Evolutionary conservation across 495 filamentous ascomycete species (phyloP), one percentile per base, ranked within the genome.

Genomic region (Penicillium lividum): DNA sequence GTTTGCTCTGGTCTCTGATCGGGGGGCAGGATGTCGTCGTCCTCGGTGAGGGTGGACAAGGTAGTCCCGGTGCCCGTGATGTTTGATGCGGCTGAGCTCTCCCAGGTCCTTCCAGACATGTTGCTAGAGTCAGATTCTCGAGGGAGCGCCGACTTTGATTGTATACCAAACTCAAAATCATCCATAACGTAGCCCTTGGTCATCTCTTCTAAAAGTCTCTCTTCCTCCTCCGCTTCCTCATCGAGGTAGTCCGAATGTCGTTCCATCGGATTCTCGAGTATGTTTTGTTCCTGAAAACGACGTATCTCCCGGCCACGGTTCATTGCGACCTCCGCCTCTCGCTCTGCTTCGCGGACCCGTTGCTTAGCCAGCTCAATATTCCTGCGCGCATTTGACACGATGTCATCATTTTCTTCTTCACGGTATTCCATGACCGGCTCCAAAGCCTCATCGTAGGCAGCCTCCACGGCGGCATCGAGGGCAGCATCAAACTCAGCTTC

Each of bases 401-500:
- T 56, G 58, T 73, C 73, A 65, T 77, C 62, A 58, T 47, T 62
- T 55, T 75, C 73, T 33, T 66, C 61, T 9, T 76, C 75, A 25
- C 72, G 68, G 34, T 70, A 77, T 51, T 73, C 75, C 29, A 66
- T 46, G 65, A 83, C 88, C 6, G 90, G 89, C 64, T 96, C 93
- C 64, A 90, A 89, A 6, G 90, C 92, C 62, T 98, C 91, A 69
- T 96, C 90, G 69, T 97, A 98, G 22, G 94, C 94, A 40, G 93
- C 93, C 69, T 98, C 94, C 9, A 98, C 90, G 11, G 95, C 95
- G 3, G 92, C 94, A 77, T 98, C 94, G 33, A 98, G 77, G 30
- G 95, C 95, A 33, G 93, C 91, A 74, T 96, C 91, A 67, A 97
- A 97, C 65, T 96, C 93, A 18, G 93, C 90, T 65, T 96, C 91